Evolutionary conservation across 257 asterid species (phyloP), one percentile per base, ranked within the genome.

Genomic region (Gentiana straminea): DNA sequence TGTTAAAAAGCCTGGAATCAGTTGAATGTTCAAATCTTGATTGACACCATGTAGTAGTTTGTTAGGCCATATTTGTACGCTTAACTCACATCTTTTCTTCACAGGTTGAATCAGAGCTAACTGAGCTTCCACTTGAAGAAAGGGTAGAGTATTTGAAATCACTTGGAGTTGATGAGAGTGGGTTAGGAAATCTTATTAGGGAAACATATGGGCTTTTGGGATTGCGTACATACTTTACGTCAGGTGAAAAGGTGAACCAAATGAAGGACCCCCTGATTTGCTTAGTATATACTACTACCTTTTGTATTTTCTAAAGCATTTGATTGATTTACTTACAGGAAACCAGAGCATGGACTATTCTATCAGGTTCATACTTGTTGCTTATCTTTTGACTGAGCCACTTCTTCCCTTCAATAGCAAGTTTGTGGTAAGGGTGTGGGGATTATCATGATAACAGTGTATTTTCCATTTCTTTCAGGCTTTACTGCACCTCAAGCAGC

Each of bases 401-500:
- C 24, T 24, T 24, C 35, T 32, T 37, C 35, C 48, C 37, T 1
- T 15, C 24, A 24, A 24, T 7, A 41, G 8, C 46, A 41, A 5
- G 7, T 41, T 41, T 7, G 5, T 41, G 46, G 8, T 41, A 3
- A 5, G 46, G 46, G 8, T 24, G 8, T 41, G 46, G 46, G 8
- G 46, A 41, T 41, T 24, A 41, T 7, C 5, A 41, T 39, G 45
- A 39, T 39, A 39, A 39, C 8, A 41, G 2, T 35, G 12, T 24
- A 51, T 51, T 52, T 38, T 41, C 9, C 64, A 52, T 35, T 35
- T 44, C 37, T 52, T 66, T 13, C 67, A 87, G 98, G 98, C 63
- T 87, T 87, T 96, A 91, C 98, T 60, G 98, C 97, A 59, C 98
- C 98, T 64, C 90, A 91, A 80, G 97, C 98, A 46, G 98, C 98